Evolutionary conservation across 2,329 filamentous ascomycete genomes (phyloP), one percentile per base, ranked within the genome.

Genomic region (Colletotrichum paranaense): DNA sequence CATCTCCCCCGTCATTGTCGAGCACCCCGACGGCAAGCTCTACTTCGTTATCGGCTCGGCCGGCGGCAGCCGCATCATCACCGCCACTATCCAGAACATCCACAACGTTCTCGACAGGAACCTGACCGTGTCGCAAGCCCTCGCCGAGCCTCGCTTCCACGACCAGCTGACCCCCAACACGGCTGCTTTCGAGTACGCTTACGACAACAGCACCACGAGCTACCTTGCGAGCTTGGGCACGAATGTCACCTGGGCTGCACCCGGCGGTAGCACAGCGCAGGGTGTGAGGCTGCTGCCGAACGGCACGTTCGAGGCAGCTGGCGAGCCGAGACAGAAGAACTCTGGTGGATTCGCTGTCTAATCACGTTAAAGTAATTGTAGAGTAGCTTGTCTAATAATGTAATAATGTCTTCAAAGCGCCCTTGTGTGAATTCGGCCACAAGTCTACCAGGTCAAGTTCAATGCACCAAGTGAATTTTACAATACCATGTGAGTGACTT

Each of bases 31-130:
- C 69, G 90, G 92, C 0, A 88, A 86, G 2, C 86, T 97, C 0
- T 94, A 92, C 79, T 89, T 95, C 73, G 87, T 92, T 22, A 90
- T 93, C 0, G 95, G 95, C 4, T 91, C 94, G 0, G 95, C 95
- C 0, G 95, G 95, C 1, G 95, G 95, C 0, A 94, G 92, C 55
- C 88, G 94, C 4, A 98, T 98, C 81, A 96, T 95, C 78, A 97
- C 94, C 0, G 86, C 94, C 0, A 96, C 93, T 0, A 88, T 95
- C n/a, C 94, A 97, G 81, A 92, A 92, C 68, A 84, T 95, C 4
- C 91, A 94, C 78, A 88, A 95, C 77, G 88, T 95, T 0, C 84
- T 98, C 0, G 94, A 97, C 76, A 88, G 89, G 46, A 82, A 83
- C 4, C 84, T 94, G 84, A 91, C 87, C 0, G 85, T 91, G 0